These are phyloP conservation scores for Apiospora hydei DNA, from an alignment of 2,329 filamentous ascomycete species.

Conservation along the genomic window DNA sequence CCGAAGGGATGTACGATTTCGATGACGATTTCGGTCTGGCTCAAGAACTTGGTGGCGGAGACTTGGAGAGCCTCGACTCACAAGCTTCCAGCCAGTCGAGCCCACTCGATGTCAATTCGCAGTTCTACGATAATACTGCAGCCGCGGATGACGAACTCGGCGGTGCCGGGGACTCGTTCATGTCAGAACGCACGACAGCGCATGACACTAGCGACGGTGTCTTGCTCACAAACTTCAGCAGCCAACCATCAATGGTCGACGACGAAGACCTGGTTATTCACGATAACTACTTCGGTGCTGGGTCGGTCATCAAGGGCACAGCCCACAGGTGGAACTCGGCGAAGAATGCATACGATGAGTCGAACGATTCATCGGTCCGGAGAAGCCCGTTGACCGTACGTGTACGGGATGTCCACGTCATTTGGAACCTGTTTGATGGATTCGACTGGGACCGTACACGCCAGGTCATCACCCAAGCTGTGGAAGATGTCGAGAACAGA, in stretches of 20 bases:
- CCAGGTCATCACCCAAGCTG: conserved; percentile 84
- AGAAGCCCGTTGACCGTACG: conserved; percentile 78
- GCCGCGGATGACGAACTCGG: conserved; percentile 32
- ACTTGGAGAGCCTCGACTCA: conserved; percentile 48
- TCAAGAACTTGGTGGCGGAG: conserved; percentile 54
- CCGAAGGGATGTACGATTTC: conserved; percentile 67
- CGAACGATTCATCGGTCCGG: conserved; percentile 66
- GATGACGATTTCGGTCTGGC: conserved; percentile 68
- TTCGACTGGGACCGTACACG: conserved; percentile 95
- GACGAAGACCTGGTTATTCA: conserved; percentile 74
- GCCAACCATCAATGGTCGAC: conserved; percentile 51
- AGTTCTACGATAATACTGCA: conserved; percentile 55
- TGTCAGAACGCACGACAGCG: conserved; percentile 49
- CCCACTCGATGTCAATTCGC: conserved; percentile 50
- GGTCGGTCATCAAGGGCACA: conserved; percentile 66
- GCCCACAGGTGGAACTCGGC: conserved; percentile 83
- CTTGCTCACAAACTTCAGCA: conserved; percentile 51
- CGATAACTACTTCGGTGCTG: conserved; percentile 77
- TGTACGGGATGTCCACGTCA: conserved; percentile 87
- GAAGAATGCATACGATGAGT: conserved; percentile 75
- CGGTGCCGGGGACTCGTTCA: conserved; percentile 45
- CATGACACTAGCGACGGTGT: conserved; percentile 55
- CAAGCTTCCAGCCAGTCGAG: conserved; percentile 43
- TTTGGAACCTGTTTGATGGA: conserved; percentile 98
- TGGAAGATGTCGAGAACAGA: conserved; percentile 84